Evolutionary conservation across 495 filamentous ascomycete genomes (phyloP), one percentile per base, ranked within the genome.

Genomic region (Aspergillus baeticus): DNA sequence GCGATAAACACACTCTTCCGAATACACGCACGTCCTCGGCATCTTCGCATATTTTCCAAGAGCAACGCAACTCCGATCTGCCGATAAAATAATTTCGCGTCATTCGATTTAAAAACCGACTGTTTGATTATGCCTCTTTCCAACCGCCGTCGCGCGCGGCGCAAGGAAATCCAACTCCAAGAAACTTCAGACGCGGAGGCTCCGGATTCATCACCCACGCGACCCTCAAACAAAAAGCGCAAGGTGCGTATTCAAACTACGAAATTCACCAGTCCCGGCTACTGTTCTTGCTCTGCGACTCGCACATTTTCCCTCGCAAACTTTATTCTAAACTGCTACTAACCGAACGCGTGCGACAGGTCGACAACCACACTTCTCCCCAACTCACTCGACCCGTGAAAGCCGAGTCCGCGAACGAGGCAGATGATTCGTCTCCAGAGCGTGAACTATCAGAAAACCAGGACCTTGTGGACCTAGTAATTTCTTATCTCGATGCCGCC

Each of bases 171-270:
- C 49, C 65, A 73, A 66, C 67, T 77, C 55, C 73, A 77, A 63
- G 69, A 77, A 63, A 77, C 74, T 8, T 77, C 71, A 42, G 76
- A 82, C 54, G 73, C 69, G 58, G 81, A 84, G 57, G 72, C 75
- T 18, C 81, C 77, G 54, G 81, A 84, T 59, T 89, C 87, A 33
- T 90, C 88, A 22, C 87, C 87, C 26, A 87, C 81, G 65, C 84
- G 85, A 50, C 87, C 87, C 6, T 80, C 84, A 5, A 86, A 84
- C 68, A 89, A 88, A 68, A 84, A 88, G 75, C 87, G 84, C 75
- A 88, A 88, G 85, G 87, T 88, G 73, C 70, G 72, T 73, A 34
- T 34, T 10, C 23, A 18, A 29, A 10, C 11, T 31, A 18, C n/a
- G 7, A 17, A 31, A 36, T 21, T 13, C 35, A 43, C 22, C 21